Base-by-base conservation (phyloP, 75 land plant genomes). In the Chamaecyparis obtusa region DNA sequence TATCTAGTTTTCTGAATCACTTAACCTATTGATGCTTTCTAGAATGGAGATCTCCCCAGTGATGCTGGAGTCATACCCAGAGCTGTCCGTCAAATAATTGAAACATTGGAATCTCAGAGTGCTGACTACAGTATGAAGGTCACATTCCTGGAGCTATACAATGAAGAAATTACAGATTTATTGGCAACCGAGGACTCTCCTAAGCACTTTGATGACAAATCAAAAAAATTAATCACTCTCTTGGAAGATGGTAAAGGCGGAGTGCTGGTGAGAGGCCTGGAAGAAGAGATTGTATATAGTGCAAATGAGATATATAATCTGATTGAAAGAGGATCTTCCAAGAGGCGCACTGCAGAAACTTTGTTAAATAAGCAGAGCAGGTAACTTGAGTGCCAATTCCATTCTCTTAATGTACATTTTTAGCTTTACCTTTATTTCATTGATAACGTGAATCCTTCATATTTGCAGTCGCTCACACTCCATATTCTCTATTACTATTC, bases 201-300 rank as follows among this genome's bases (percentile, higher is more conserved):
- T 5, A 91, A 89, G 55, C 15, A 85, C 49, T 43, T 84, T 2
- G 94, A 93, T 13, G 94, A 94, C 32, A 94, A 89, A 85, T 72
- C 85, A 33, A 93, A 93, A 85, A 93, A 91, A 72, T 93, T 92
- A 14, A 43, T 94, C 54, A 88, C 94, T 16, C 90, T 94, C 32
- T 91, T 94, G 94, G 95, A 94, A 81, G 95, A 94, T 89, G 95
- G 95, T 19, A 94, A 93, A 88, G 95, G 95, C 49, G 95, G 93
- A 44, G 95, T 94, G 11, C 87, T 94, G 55, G 95, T 94, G 3
- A 87, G 95, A 83, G 95, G 95, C 24, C 79, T 94, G 19, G 94
- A 93, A 60, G 95, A 94, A 81, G 95, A 94, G 85, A 90, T 93
- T 15, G 95, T 94, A 27, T 79, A 87, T 30, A 90, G 89, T 78